Percentiles rank a stretch among this genome's conserved stretches.
These are phyloP conservation scores for Colletotrichum eleusines DNA, from an alignment of 2,329 filamentous ascomycete species.

Conservation along the genomic window DNA sequence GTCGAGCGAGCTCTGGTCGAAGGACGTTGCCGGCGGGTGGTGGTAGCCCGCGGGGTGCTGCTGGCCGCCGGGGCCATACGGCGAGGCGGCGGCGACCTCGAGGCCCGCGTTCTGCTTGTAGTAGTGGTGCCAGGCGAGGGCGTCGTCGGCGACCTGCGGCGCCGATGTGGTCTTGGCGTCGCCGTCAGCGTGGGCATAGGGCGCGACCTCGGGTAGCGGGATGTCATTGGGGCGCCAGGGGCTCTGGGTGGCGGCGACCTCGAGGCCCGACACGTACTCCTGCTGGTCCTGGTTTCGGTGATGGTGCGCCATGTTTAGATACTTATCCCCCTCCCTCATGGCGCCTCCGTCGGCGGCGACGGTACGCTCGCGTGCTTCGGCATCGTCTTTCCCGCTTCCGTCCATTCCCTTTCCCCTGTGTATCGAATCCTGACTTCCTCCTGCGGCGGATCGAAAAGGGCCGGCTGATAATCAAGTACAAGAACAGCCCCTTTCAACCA, in stretches of 20 bases:
- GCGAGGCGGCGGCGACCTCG: slow-evolving; percentile 1
- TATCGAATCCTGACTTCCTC: neutral
- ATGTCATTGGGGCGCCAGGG: slow-evolving; percentile 30
- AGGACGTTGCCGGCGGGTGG: slow-evolving; percentile 11
- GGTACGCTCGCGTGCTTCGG: neutral
- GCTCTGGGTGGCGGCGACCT: slow-evolving; percentile 22
- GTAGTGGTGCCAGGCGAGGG: slow-evolving; percentile 20
- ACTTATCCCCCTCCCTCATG: slow-evolving; percentile 5
- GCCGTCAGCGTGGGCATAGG: slow-evolving; percentile 9
- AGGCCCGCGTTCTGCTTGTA: slow-evolving; percentile 29
- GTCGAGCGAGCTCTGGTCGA: slow-evolving; percentile 5
- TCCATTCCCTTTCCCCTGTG: neutral
- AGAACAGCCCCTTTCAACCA: neutral
- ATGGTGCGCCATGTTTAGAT: slow-evolving; percentile 9
- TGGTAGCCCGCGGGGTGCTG: slow-evolving; percentile 26
- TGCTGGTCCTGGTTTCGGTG: slow-evolving; percentile 8
- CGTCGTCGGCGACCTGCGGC: slow-evolving; percentile 29
- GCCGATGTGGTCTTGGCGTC: slow-evolving; percentile 26
- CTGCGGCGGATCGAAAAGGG: neutral
- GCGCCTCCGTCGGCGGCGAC: neutral
- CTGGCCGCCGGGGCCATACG: slow-evolving; percentile 10
- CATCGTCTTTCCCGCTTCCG: neutral
- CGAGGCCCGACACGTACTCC: slow-evolving; percentile 33
- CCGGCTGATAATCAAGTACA: neutral
- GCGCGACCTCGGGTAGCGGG: slow-evolving; percentile 26